Evolutionary conservation across 2,329 filamentous ascomycete genomes (phyloP), one percentile per base, ranked within the genome.

Genomic region (Talaromyces amestolkiae): DNA sequence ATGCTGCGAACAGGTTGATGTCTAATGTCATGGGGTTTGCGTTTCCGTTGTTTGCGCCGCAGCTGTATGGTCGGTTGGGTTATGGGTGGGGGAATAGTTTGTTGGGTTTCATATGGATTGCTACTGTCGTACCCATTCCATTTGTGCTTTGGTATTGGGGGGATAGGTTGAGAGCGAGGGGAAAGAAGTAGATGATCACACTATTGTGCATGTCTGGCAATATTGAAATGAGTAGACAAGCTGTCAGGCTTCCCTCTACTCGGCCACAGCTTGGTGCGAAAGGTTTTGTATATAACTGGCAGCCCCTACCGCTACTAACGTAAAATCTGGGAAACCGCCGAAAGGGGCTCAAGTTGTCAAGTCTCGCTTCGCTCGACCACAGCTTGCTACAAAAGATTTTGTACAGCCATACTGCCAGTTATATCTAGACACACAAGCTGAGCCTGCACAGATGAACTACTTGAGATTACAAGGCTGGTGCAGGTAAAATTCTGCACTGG

Each of bases 41-140:
- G 0, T 82, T 90, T 1, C 88, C 88, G 0, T 77, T 90, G 1
- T 87, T 86, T 19, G 87, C 87, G 0, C 77, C 82, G 0, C 77
- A 81, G 72, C 71, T 86, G 81, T 84, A 83, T 66, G 64, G 72
- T 1, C 69, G 72, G 0, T 72, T 85, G 0, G 81, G 81, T 0
- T 77, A 82, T 37, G 83, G 82, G 3, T 84, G 82, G 82, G 83
- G 83, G 0, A 84, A 83, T 65, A 79, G 78, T 74, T 72, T 87
- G 75, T 68, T 90, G 73, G 83, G 84, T 70, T 83, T 87, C 60
- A 74, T 87, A 17, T 83, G 81, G 0, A 70, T 88, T 10, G 83
- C 71, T 0, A 71, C 89, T 35, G 63, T 51, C 45, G 84, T 71
- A 10, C 78, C 77, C 0, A 68, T 79, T 13, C 75, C 76, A 0